Evolutionary conservation across 495 filamentous ascomycete genomes (phyloP), one percentile per base, ranked within the genome.

Genomic region (Xylaria palmicola): DNA sequence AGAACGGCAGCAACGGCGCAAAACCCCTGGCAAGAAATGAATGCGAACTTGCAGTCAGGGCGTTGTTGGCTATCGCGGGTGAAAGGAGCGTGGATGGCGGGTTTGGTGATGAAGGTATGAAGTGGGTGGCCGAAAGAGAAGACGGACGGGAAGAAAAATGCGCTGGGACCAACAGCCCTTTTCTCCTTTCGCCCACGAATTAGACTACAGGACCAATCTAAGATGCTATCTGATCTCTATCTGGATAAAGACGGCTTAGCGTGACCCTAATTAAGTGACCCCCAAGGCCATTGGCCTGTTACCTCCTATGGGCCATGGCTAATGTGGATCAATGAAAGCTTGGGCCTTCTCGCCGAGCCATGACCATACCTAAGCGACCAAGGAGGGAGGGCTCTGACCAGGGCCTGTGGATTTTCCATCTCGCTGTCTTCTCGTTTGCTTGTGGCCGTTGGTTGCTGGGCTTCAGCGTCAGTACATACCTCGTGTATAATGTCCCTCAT

Each of bases 31-130:
- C 54, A 17, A 39, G 9, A 65, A 71, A 71, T 6, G 68, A 71
- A 62, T 52, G 68, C 68, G 64, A 60, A 56, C n/a, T 68, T 71
- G 66, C 64, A 63, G 59, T 62, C 62, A 58, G 58, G 61, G 64
- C 62, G 41, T n/a, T 45, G 17, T 56, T 59, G 43, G 39, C 56
- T 53, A 50, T 64, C 53, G 60, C 53, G 9, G 30, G 55, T 47
- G 36, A 57, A 70, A 36, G 17, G 51, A 57, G 52, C 22, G 60
- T 56, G 2, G n/a, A 24, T n/a, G 24, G 34, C 22, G 50, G 4
- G 37, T 4, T 5, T 20, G 10, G 22, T 22, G 15, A 20, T 22
- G 32, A n/a, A 50, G 30, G 29, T 54, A 17, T 20, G 30, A 5
- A 7, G 32, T 48, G 7, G 19, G 51, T 7, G 36, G 34, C 20